phyloP scores from a whole-genome alignment of 2,329 filamentous ascomycete genomes.

The Apiospora saccharicola region DNA sequence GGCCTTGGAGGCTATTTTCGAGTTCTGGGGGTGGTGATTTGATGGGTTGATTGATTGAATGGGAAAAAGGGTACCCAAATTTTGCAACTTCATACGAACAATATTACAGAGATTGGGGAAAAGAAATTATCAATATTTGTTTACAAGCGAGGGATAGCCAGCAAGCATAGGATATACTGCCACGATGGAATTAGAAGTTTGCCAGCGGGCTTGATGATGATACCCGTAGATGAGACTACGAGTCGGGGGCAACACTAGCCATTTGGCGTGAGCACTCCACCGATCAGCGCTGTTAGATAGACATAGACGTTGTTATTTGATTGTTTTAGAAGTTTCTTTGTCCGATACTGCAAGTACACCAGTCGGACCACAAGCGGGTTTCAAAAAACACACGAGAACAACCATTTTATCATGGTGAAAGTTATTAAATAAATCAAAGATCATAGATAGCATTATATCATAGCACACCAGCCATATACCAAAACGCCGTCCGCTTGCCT shows the following conservation, averaged over 20 bases:
- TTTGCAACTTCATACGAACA: no score
- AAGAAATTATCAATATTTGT: background rate
- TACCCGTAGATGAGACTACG: background rate
- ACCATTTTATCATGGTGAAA: background rate
- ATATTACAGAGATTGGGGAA: background rate
- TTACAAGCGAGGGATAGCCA: background rate
- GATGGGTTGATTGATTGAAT: background rate
- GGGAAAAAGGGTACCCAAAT: background rate
- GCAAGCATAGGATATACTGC: background rate
- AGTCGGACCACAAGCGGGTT: background rate
- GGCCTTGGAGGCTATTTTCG: slow-evolving; percentile 55
- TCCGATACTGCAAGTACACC: background rate
- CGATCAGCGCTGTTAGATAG: background rate
- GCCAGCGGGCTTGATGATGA: background rate
- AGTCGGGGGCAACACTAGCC: background rate
- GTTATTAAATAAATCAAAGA: background rate
- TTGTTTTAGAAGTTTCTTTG: background rate
- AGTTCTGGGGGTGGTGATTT: slow-evolving; percentile 49
- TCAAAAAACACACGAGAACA: background rate
- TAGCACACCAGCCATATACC: slow-evolving; percentile 1
- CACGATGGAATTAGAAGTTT: background rate
- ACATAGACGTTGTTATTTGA: background rate
- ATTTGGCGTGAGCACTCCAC: background rate
- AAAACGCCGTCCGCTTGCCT: slow-evolving; percentile 16
- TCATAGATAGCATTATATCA: slow-evolving; percentile 16